Evolutionary conservation across 2,329 filamentous ascomycete genomes (phyloP).

Genomic region (Phialocephala subalpina): DNA sequence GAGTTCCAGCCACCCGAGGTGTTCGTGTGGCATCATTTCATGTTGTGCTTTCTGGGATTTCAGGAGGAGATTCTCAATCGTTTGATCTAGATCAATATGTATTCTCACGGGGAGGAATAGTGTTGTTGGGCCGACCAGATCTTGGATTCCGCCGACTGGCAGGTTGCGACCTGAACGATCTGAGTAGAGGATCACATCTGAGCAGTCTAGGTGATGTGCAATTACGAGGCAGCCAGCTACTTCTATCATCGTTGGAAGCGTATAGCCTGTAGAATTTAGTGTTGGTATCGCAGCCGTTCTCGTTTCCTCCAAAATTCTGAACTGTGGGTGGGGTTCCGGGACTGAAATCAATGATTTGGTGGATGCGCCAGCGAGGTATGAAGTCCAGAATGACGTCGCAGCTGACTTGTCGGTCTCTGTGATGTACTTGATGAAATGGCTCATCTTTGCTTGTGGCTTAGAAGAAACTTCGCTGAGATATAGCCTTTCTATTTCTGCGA

Average conservation of each 20-base stretch:
- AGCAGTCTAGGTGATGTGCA: constrained; percentile 45
- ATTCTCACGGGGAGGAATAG: constrained; percentile 51
- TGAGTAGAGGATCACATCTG: constrained; percentile 51
- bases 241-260: constrained; percentile 46
- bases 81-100: constrained; percentile 32
- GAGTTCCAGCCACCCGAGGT: constrained; percentile 10
- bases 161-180: constrained; percentile 50
- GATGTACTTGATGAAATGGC: constrained; percentile 23
- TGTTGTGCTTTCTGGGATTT: neutral
- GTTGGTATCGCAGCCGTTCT: constrained; percentile 1
- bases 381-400: constrained; percentile 21
- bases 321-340: neutral
- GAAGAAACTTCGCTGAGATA: constrained; percentile 9
- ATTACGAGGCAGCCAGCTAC: constrained; percentile 51
- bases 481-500: constrained; percentile 15
- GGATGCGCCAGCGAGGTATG: constrained; percentile 8
- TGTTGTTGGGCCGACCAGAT: constrained; percentile 52
- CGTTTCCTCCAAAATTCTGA: neutral
- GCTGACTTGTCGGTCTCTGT: constrained; percentile 10
- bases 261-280: constrained; percentile 3
- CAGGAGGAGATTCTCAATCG: constrained; percentile 6
- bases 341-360: constrained; percentile 16
- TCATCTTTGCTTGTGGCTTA: constrained; percentile 4
- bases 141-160: constrained; percentile 47
- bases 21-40: constrained; percentile 9